Evolutionary conservation across 345 rosid species (phyloP), one percentile per base, ranked within the genome.

Genomic region (Brassica incana): DNA sequence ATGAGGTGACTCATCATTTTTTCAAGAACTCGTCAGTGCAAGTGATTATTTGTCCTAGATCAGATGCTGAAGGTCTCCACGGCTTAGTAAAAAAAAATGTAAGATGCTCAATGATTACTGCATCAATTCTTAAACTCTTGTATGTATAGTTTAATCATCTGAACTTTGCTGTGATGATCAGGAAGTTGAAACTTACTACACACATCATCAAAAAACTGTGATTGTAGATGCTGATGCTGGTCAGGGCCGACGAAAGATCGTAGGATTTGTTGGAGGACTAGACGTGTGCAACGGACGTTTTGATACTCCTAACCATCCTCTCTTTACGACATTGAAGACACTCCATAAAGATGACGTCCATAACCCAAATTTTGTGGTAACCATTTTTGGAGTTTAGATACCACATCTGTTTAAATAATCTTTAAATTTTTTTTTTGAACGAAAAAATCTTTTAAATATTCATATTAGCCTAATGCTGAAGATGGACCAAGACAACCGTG

Each of bases 401-500:
- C 45, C 33, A 69, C 56, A 62, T 10, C 5, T 0, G 4, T 8
- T 63, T 71, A 3, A 63, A 33, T 15, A 15, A 48, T 8, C 5
- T 56, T 67, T 48, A 8, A 38, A 7, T 38, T 43, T 43, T 2
- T 43, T 43, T 43, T 43, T 43, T 43, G 14, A 43, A 43, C 43
- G 43, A 36, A 14, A 63, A 50, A 16, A 50, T 20, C 11, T 56
- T 67, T 14, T 14, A 12, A 48, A 14, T 23, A 48, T 7, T 12
- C 58, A 1, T 40, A 67, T 69, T 84, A 93, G 98, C 88, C 73
- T 64, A 81, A 86, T 74, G 80, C 29, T 15, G 68, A 60, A 72
- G 91, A 88, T 67, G 84, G 94, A 81, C 97, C 93, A 79, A 94
- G 98, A 86, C 84, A 94, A 82, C 97, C 98, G 60, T 92, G 98